A percentile compares a stretch with the other conserved stretches of the same genome.
phyloP scores from a whole-genome alignment of 129 eudicot genomes.

The Flaveria sonorensis region DNA sequence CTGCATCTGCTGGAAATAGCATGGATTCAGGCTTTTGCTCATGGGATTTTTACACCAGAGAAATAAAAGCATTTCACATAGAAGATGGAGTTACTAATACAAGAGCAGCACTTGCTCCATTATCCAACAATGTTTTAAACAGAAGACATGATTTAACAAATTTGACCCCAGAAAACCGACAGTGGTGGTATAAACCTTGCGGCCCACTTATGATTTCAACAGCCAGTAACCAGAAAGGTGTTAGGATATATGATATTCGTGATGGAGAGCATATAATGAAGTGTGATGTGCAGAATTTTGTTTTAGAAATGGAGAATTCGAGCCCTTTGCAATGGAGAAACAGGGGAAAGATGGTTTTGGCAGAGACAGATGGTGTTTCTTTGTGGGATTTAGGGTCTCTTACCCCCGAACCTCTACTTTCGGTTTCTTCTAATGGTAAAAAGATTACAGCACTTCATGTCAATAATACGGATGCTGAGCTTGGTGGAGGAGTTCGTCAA shows the following conservation, averaged over 20 bases:
- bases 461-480: slow-evolving; percentile 84
- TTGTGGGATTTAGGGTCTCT: slow-evolving; percentile 84
- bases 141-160: slow-evolving; percentile 52
- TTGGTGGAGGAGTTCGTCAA: slow-evolving; percentile 93
- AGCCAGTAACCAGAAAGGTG: slow-evolving; percentile 60
- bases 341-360: slow-evolving; percentile 78
- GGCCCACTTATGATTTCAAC: slow-evolving; percentile 82
- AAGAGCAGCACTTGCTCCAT: slow-evolving; percentile 72
- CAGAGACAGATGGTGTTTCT: slow-evolving; percentile 59
- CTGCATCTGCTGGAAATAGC: slow-evolving; percentile 93
- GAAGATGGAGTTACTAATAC: slow-evolving; percentile 48
- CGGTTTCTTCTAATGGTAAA: slow-evolving; percentile 55
- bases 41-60: slow-evolving; percentile 86
- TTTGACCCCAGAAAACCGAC: slow-evolving; percentile 57
- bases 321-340: slow-evolving; percentile 94
- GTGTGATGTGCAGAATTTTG: slow-evolving; percentile 78
- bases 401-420: slow-evolving; percentile 50
- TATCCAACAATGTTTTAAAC: slow-evolving; percentile 56
- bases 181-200: slow-evolving; percentile 92
- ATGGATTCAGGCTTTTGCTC: slow-evolving; percentile 82
- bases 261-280: slow-evolving; percentile 88
- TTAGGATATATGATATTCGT: slow-evolving; percentile 73
- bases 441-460: slow-evolving; percentile 77
- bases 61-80: slow-evolving; percentile 55
- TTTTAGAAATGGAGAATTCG: slow-evolving; percentile 70